Evolutionary conservation across 768 basidiomycete genomes (phyloP).

Genomic region (Dendrothele bispora): DNA sequence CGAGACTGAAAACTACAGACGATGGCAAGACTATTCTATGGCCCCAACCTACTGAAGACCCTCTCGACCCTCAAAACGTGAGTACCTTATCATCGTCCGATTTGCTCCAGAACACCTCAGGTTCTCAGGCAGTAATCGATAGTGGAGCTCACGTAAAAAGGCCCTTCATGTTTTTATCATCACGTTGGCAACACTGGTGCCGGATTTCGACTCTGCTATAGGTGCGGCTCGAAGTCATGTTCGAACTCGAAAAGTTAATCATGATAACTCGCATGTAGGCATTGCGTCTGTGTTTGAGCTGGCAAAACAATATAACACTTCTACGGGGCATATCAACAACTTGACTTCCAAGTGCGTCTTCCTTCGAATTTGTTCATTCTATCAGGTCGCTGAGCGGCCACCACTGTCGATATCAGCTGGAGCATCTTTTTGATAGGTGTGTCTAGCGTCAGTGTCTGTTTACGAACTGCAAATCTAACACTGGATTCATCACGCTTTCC

Average conservation of each 20-base stretch:
- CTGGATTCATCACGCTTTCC: too few relatives aligned
- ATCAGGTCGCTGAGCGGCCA: too few relatives aligned
- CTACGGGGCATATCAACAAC: slow-evolving; percentile 56
- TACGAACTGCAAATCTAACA: too few relatives aligned
- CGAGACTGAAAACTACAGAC: slow-evolving; percentile 51
- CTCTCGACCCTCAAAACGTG: slow-evolving; percentile 18
- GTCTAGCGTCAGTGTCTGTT: slow-evolving; percentile 1
- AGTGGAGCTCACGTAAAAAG: slow-evolving; percentile 57
- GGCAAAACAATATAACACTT: slow-evolving; percentile 54
- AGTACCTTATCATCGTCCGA: too few relatives aligned
- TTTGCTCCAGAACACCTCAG: too few relatives aligned
- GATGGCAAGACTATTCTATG: slow-evolving; percentile 65
- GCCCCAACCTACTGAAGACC: slow-evolving; percentile 60
- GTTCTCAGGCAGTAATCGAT: too few relatives aligned
- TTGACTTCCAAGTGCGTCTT: slow-evolving; percentile 53
- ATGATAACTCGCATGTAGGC: slow-evolving; percentile 33
- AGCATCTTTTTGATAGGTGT: slow-evolving; percentile 62
- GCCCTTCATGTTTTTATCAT: slow-evolving; percentile 56
- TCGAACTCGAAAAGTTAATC: too few relatives aligned
- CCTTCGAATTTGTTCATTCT: background rate
- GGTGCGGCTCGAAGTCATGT: slow-evolving; percentile 35
- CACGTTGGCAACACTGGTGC: slow-evolving; percentile 64
- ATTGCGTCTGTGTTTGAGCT: slow-evolving; percentile 64
- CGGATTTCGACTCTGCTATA: slow-evolving; percentile 66
- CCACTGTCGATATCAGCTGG: too few relatives aligned